Evolutionary conservation across 2,329 filamentous ascomycete genomes (phyloP), one percentile per base, ranked within the genome.

Genomic region (Arthroderma uncinatum): DNA sequence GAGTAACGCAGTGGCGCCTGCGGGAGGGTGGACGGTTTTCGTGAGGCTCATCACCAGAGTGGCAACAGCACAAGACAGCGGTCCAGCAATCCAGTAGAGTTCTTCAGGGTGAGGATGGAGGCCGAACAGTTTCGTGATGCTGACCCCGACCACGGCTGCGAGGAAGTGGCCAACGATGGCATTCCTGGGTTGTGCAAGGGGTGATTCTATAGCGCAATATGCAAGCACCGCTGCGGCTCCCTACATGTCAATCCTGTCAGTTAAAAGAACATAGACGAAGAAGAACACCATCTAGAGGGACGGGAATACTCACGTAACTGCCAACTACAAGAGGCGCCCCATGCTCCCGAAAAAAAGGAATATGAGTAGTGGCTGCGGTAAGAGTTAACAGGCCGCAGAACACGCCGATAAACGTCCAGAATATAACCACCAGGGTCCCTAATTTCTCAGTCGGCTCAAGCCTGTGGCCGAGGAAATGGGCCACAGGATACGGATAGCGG

Each of bases 161-260:
- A 89, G 68, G 30, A 86, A 56, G 66, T 90, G 86, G n/a, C 85
- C 83, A 5, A 84, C 60, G 12, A 90, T 68, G 42, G 81, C 78
- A 67, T 85, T 88, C 23, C 86, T 82, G 0, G 87, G 87, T 65
- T 90, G 86, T 0, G 86, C 78, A 28, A 90, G 79, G 0, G 86
- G 85, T 0, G 85, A 85, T 53, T 86, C 82, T 62, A 89, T 84
- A 50, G 82, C 78, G 64, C 84, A 83, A 69, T 87, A 90, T 64
- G 87, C 80, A 37, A 90, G 78, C n/a, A 90, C 84, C 12, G 86
- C 86, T 2, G 85, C 82, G 3, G 86, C 86, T 54, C 86, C 86
- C 83, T 86, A 58, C 19, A 53, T 30, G 1, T 14, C 14, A 30
- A 33, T n/a, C 21, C n/a, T n/a, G 44, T 55, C 14, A 48, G 44